These are phyloP conservation scores for Candida freyschussii DNA, from an alignment of 1,139 yeast species.

Conservation along the genomic window DNA sequence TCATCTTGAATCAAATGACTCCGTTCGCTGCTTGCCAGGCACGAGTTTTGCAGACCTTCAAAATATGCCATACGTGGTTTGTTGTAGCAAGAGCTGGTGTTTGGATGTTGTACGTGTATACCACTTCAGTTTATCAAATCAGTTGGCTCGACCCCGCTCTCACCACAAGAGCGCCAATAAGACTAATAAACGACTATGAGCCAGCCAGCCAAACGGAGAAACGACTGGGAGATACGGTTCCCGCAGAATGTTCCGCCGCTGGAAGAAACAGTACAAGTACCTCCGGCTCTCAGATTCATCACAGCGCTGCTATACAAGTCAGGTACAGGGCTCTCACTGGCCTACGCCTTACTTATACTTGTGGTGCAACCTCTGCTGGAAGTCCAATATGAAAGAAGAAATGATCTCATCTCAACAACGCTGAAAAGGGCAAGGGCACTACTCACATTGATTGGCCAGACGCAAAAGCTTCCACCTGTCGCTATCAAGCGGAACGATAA, in stretches of 20 bases:
- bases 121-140: too few species aligned
- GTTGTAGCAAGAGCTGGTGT: too few species aligned
- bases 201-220: not conserved
- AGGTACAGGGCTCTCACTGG: slow-evolving; percentile 26
- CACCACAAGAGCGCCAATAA: not conserved
- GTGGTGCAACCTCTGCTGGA: slow-evolving; percentile 30
- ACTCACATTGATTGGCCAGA: slow-evolving; percentile 20
- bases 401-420: slow-evolving; percentile 21
- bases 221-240: slow-evolving; percentile 10
- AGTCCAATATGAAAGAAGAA: slow-evolving; percentile 28
- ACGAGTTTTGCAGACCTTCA: too few species aligned
- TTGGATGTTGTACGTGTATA: too few species aligned
- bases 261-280: slow-evolving; percentile 8
- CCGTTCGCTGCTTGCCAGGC: too few species aligned
- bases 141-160: not conserved
- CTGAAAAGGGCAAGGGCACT: slow-evolving; percentile 24
- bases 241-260: slow-evolving; percentile 18
- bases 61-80: too few species aligned
- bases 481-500: slow-evolving; percentile 37
- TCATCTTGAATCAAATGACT: slow-evolving; percentile 44
- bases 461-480: slow-evolving; percentile 30
- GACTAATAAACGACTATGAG: slow-evolving; percentile 1
- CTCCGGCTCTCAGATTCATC: slow-evolving; percentile 24
- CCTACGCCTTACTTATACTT: slow-evolving; percentile 23
- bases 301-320: slow-evolving; percentile 26